Evolutionary conservation across 257 asterid species (phyloP), one percentile per base, ranked within the genome.

Genomic region (Catharanthus roseus): DNA sequence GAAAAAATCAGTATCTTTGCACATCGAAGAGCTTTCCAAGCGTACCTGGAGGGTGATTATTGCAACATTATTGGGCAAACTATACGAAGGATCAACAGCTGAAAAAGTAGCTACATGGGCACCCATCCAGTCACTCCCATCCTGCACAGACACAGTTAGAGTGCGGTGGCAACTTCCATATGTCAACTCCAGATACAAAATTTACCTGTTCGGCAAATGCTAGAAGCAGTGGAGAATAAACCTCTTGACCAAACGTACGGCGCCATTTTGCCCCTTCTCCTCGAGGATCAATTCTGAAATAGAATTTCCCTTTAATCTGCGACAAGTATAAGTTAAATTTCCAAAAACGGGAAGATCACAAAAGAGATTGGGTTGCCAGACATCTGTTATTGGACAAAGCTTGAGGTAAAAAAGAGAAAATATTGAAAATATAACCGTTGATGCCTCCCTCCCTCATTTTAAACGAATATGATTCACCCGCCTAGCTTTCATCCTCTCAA

Each of bases 261-360:
- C 96, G 90, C 96, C 96, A 89, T 76, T 83, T 89, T 23, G 96
- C 95, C 64, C 96, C 96, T 79, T 83, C 90, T 64, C 96, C 90
- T 26, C 68, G 92, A 49, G 89, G 87, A 75, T 90, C 95, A 73
- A 90, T 82, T 77, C 96, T 82, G 68, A 87, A 31, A 67, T 80
- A 87, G 74, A 72, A 86, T 75, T 87, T 90, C 68, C 96, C 96
- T 82, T 75, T 89, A 78, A 87, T 82, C 96, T 87, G 81, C 68
- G 69, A 71, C 65, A 10, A n/a, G 64, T 4, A 50, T 1, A 36
- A 3, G 5, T 13, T 58, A 31, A 23, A n/a, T 21, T 69, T 69
- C 4, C 12, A 6, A 38, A 38, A 28, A 69, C 7, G 7, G 23
- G 10, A 42, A 39, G 51, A 11, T 44, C 11, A 6, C 33, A n/a